Evolutionary conservation across 2,329 filamentous ascomycete genomes (phyloP), one percentile per base, ranked within the genome.

Genomic region (Aureobasidium sp.): DNA sequence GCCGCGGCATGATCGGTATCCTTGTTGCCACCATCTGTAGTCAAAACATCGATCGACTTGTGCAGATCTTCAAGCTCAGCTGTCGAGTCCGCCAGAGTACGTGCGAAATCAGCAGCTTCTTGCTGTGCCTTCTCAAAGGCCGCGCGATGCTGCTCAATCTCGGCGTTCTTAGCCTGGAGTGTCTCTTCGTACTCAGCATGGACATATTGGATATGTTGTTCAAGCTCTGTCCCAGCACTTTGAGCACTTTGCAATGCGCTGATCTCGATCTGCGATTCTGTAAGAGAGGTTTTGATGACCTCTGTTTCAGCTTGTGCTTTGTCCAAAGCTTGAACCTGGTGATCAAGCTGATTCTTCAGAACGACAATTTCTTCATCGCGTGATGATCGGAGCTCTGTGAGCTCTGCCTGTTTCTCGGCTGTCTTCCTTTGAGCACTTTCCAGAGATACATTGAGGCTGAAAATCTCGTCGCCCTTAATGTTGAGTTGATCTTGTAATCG

Each of bases 121-220:
- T 25, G 9, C n/a, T 55, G 61, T 20, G 60, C 63, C 36, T 49
- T 48, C 34, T 62, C 41, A 14, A 60, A 36, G 6, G 55, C 47
- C 5, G 55, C 47, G 12, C 61, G 61, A 7, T 63, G 56, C 42
- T 62, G 55, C 53, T 60, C 57, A 17, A 65, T 58, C 62, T 65
- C 64, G 14, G 29, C 44, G 45, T 62, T 57, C 31, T 59, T 65
- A 37, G 29, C 20, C 25, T 25, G 44, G 14, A 55, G 48, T n/a
- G 48, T 15, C 17, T 61, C 59, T n/a, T 61, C 59, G 15, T 61
- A 45, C 39, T 61, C 45, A 17, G 36, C 34, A 36, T 60, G 57
- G 25, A 51, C 57, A 14, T 60, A 51, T 41, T 49, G 45, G 3
- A 49, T 51, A 17, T 49, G 45, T 41, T 49, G 45, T 29, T 31